Evolutionary conservation across 768 basidiomycete species (phyloP).

Genomic region (Rhodotorula paludigena): DNA sequence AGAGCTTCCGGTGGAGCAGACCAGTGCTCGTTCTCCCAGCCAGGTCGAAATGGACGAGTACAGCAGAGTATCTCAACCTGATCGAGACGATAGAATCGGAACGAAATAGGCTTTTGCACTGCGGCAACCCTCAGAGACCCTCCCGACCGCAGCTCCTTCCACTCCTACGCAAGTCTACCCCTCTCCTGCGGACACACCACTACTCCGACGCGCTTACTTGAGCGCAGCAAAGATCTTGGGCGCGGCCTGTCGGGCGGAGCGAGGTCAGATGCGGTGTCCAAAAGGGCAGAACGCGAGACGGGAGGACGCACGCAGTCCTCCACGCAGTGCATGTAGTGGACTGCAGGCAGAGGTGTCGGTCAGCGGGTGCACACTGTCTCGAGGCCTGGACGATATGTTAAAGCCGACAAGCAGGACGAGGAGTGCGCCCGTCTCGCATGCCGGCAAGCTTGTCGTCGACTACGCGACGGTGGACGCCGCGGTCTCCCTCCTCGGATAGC

Average conservation of each 20-base stretch:
- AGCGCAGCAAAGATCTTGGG: constrained; percentile 42
- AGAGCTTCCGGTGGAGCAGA: accelerated
- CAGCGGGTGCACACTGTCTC: too few species aligned
- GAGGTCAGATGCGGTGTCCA: not conserved
- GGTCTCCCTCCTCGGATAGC: not conserved
- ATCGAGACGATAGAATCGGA: too few species aligned
- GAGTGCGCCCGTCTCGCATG: too few species aligned
- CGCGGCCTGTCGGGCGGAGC: constrained; percentile 28
- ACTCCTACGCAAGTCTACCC: not conserved
- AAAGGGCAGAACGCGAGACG: not conserved
- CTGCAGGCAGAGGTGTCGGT: constrained; percentile 1
- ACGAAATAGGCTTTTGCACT: too few species aligned
- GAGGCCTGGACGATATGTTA: too few species aligned
- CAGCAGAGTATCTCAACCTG: too few species aligned
- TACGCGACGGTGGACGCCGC: too few species aligned
- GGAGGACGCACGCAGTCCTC: constrained; percentile 40
- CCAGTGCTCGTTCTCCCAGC: too few species aligned
- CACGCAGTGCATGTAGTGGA: constrained; percentile 45
- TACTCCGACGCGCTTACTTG: constrained; percentile 12
- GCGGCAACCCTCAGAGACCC: too few species aligned
- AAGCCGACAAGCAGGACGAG: too few species aligned
- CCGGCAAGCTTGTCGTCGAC: not conserved
- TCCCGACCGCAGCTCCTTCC: not conserved
- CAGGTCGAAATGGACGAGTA: too few species aligned
- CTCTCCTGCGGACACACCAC: not conserved